phyloP scores from a whole-genome alignment of 495 filamentous ascomycete species.

The Viridothelium virens region DNA sequence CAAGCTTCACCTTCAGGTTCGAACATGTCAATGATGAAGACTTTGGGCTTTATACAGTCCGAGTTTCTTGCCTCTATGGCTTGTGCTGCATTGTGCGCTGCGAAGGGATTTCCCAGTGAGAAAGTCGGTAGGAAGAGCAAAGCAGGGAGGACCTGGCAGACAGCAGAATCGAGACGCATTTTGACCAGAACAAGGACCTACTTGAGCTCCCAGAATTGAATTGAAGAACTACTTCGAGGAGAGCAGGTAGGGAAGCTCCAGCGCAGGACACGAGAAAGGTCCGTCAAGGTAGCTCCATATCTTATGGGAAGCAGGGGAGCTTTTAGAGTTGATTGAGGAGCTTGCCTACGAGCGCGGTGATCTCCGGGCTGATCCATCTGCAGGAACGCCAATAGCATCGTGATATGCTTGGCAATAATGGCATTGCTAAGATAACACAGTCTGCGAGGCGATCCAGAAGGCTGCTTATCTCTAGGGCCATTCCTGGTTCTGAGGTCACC shows the following conservation, averaged over 20 bases:
- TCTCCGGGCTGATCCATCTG: slow-evolving; percentile 5
- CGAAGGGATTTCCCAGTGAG: background rate
- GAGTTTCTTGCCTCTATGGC: background rate
- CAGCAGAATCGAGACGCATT: background rate
- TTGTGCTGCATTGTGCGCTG: background rate
- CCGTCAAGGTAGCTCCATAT: no score
- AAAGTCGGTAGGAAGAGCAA: background rate
- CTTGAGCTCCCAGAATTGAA: background rate
- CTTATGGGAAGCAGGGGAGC: background rate
- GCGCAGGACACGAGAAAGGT: background rate
- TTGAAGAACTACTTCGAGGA: background rate
- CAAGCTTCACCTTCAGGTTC: slow-evolving; percentile 58
- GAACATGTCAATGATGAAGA: slow-evolving; percentile 69
- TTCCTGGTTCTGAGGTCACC: slow-evolving; percentile 7
- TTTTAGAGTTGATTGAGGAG: slow-evolving; percentile 4
- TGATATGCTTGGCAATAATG: background rate
- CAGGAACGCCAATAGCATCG: background rate
- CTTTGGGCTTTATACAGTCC: slow-evolving; percentile 46
- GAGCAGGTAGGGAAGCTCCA: background rate
- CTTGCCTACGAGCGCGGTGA: background rate
- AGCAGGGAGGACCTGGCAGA: background rate
- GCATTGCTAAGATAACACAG: background rate
- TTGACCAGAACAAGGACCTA: background rate
- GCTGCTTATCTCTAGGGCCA: background rate
- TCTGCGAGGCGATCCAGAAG: background rate